These are phyloP conservation scores for Ananas comosus DNA, from an alignment of 176 grass and related monocot genomes.

Conservation along the genomic window DNA sequence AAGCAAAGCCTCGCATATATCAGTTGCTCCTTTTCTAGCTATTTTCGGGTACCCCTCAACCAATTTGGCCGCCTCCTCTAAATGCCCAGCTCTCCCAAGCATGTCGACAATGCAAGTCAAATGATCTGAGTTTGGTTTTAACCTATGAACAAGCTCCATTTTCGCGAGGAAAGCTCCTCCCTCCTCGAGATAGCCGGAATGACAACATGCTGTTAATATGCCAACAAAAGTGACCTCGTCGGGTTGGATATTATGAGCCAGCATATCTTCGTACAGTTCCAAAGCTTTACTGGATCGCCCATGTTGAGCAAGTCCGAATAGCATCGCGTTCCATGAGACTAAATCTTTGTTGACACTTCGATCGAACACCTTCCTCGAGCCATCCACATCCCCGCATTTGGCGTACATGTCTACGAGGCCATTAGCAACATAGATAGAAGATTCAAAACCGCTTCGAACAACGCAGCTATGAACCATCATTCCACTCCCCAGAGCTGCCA, in stretches of 20 bases:
- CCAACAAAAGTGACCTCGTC: conserved; percentile 47
- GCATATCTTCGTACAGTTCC: conserved; percentile 26
- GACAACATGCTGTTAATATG: conserved; percentile 53
- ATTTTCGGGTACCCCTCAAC: not conserved
- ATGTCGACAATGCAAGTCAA: conserved; percentile 50
- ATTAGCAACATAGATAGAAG: conserved; percentile 49
- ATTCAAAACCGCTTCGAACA: conserved; percentile 25
- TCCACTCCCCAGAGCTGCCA: conserved; percentile 25
- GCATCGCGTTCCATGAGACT: conserved; percentile 61
- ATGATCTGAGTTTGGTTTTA: conserved; percentile 41
- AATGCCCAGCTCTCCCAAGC: conserved; percentile 39
- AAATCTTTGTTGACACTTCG: conserved; percentile 25
- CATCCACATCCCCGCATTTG: conserved; percentile 43
- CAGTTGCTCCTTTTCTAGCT: not conserved
- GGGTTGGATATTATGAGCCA: conserved; percentile 8
- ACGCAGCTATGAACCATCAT: conserved; percentile 38
- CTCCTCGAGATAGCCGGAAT: conserved; percentile 39
- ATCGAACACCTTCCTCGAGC: conserved; percentile 26
- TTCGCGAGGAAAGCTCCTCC: conserved; percentile 32
- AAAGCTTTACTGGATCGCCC: conserved; percentile 31
- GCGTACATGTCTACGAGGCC: conserved; percentile 63
- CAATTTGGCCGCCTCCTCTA: conserved; percentile 21
- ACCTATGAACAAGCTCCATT: conserved; percentile 29
- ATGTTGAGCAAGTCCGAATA: conserved; percentile 43
- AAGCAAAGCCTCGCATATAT: conserved; percentile 31